Base-by-base conservation (phyloP, 768 basidiomycete genomes). In the Boletellus emodensis region DNA sequence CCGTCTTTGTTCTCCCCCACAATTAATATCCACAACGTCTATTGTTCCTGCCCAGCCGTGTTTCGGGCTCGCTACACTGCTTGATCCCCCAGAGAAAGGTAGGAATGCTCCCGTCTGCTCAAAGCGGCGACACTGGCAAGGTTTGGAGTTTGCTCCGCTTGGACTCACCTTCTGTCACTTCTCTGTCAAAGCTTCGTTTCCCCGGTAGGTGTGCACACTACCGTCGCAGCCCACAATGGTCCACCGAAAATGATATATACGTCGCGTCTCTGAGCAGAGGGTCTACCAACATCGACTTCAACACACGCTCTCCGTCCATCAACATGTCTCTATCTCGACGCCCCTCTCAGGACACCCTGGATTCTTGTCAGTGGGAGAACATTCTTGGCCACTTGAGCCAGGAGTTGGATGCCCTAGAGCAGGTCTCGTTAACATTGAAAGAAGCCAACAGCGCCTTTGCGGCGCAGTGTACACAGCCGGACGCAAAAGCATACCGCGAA, bases 391-490 rank as follows among this genome's bases (percentile, higher is more conserved):
- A 51, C n/a, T 17, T 52, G 8, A 32, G 49, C 1, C 42, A 46
- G 20, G 2, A 46, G 0, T 26, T 14, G 13, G 1, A 24, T 6
- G 17, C 15, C 12, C 49, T 46, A 10, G 46, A 47, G 0, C 44
- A 28, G 12, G 45, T 66, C 33, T 17, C 48, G 2, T 17, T 1
- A 1, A 40, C 43, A 12, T 45, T 64, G 40, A 35, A n/a, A 11
- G 49, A 54, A 17, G 56, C 56, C 36, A 56, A 40, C 4, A 45
- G 38, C 14, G 56, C 52, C 3, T 56, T 64, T 37, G 42, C 53
- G 24, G 39, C 49, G 2, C 63, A 63, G n/a, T 40, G 36, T 15
- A 52, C 36, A 14, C 4, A 41, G 14, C 61, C 64, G 0, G 44
- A 64, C 37, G 54, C 14, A 51, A 17, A 15, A 61, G 26, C 30